Percentiles rank a stretch among this genome's conserved stretches.
phyloP scores from a whole-genome alignment of 1,284 basidiomycete genomes.

The Sphaerobolus stellatus region DNA sequence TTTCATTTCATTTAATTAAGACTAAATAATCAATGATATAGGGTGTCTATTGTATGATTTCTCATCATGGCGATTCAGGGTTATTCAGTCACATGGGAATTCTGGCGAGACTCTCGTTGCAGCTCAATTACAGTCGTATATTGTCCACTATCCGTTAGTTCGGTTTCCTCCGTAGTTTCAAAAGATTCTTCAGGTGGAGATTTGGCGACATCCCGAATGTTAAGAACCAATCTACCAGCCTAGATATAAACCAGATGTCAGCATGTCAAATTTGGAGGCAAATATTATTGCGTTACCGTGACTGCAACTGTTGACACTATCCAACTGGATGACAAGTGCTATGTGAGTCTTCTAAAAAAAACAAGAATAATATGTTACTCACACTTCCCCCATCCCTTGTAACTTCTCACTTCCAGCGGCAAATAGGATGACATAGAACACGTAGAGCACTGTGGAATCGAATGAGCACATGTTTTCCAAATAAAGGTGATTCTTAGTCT shows the following conservation, averaged over 20 bases:
- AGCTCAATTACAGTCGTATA: no score
- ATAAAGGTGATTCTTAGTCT: neutral
- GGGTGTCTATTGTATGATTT: no score
- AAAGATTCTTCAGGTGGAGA: neutral
- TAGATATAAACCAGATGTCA: neutral
- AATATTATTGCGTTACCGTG: neutral
- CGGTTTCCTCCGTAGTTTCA: no score
- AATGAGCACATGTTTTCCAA: neutral
- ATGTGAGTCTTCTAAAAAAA: neutral
- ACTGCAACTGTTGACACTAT: neutral
- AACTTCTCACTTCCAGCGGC: neutral
- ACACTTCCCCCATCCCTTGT: neutral
- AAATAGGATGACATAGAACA: neutral
- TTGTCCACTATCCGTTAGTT: no score
- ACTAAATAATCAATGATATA: no score
- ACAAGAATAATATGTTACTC: neutral
- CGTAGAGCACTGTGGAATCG: neutral
- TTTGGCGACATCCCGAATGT: neutral
- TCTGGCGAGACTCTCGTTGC: no score
- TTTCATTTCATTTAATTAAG: no score
- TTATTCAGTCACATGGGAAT: no score
- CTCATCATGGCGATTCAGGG: no score
- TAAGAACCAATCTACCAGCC: conserved; percentile 5
- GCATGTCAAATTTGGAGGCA: neutral
- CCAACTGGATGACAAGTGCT: neutral